Evolutionary conservation across 345 rosid species (phyloP).

Genomic region (Mangifera indica): DNA sequence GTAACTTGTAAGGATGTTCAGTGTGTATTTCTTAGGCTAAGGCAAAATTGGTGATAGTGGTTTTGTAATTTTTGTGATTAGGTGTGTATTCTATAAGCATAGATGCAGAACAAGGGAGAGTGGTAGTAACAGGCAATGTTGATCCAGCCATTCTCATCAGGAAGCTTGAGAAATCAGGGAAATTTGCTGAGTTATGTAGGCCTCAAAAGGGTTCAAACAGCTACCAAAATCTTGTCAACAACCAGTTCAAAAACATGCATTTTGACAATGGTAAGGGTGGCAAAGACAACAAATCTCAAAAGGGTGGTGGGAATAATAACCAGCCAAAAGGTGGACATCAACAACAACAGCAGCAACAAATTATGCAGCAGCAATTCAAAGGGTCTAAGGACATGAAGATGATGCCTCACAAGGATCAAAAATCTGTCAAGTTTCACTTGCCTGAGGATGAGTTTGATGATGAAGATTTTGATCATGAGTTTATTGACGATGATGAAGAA

Average conservation of each 20-base stretch:
- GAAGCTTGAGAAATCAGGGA: conserved; percentile 86
- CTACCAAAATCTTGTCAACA: conserved; percentile 36
- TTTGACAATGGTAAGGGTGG: conserved; percentile 37
- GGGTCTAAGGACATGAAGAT: conserved; percentile 39
- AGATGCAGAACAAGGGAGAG: conserved; percentile 83
- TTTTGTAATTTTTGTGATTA: conserved; percentile 22
- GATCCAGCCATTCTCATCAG: conserved; percentile 65
- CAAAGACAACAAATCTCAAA: conserved; percentile 52
- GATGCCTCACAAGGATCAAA: conserved; percentile 48
- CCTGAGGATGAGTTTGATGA: conserved; percentile 52
- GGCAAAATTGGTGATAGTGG: neutral
- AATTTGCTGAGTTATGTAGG: conserved; percentile 80
- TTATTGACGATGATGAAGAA: conserved; percentile 40
- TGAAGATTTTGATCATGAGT: conserved; percentile 24
- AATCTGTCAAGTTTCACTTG: conserved; percentile 62
- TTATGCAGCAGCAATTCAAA: conserved; percentile 56
- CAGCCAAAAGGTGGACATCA: conserved; percentile 40
- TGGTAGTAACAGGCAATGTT: conserved; percentile 80
- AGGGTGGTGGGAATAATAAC: conserved; percentile 33
- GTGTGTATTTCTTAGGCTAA: neutral
- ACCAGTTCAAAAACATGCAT: conserved; percentile 55
- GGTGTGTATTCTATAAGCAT: conserved; percentile 68
- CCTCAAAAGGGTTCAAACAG: conserved; percentile 50
- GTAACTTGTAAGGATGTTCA: neutral
- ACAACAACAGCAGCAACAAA: conserved; percentile 36